A percentile compares a stretch with the other conserved stretches of the same genome.
phyloP scores from a whole-genome alignment of 2,329 filamentous ascomycete species.

The Capronia epimyces region DNA sequence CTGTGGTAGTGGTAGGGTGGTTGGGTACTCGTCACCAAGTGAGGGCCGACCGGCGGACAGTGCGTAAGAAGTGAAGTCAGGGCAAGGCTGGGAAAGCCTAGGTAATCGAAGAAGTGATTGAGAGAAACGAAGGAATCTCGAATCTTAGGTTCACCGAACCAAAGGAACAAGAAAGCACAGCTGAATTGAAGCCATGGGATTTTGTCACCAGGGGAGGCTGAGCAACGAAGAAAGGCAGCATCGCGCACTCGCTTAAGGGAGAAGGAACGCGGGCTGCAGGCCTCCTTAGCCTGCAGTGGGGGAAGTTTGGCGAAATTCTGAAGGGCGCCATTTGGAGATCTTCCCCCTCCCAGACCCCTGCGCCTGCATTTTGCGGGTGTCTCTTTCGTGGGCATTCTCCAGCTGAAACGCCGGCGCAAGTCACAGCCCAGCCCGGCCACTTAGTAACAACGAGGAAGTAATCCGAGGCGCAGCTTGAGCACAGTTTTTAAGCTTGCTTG shows the following conservation, averaged over 20 bases:
- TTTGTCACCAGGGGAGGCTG: slow-evolving; percentile 17
- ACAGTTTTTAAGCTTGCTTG: too few relatives aligned
- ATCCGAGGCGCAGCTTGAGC: neutral
- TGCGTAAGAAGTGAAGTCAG: slow-evolving; percentile 17
- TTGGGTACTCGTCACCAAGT: slow-evolving; percentile 5
- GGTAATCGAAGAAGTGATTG: neutral
- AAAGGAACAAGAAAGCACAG: too few relatives aligned
- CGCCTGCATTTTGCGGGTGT: slow-evolving; percentile 2
- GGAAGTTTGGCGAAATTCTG: neutral
- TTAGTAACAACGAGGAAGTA: neutral
- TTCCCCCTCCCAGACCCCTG: slow-evolving; percentile 1
- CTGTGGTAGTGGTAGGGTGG: neutral
- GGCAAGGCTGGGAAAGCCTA: slow-evolving; percentile 9
- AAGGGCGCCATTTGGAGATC: slow-evolving; percentile 4
- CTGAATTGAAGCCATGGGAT: neutral
- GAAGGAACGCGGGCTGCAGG: slow-evolving; percentile 1
- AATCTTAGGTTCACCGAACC: neutral
- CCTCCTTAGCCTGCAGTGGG: neutral
- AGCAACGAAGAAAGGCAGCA: slow-evolving; percentile 4
- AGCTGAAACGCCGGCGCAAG: slow-evolving; percentile 12
- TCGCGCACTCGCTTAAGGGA: neutral
- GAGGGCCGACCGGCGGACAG: slow-evolving; percentile 22
- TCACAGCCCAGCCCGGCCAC: neutral
- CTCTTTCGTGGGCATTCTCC: neutral
- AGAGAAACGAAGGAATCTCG: neutral